Conservation (phyloP, 2,329 filamentous ascomycete genomes). For the Paracamarosporium sp. region DNA sequence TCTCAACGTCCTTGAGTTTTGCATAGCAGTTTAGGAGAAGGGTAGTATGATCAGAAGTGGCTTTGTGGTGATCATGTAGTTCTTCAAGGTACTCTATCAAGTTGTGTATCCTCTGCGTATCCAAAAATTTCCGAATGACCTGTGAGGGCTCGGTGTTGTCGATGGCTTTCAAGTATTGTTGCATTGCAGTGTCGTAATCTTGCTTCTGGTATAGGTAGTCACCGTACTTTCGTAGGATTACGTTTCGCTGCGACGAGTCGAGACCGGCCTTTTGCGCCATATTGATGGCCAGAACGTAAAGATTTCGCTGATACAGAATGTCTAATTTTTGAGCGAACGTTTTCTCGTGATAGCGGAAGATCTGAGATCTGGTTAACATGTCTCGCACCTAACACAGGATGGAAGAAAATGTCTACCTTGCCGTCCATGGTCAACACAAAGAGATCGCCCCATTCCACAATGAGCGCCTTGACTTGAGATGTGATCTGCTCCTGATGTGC, state of each 20-base stretch:
- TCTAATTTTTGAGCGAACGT: conserved; percentile 88
- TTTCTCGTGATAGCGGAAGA: conserved; percentile 90
- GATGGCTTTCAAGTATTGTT: conserved; percentile 95
- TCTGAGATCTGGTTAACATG: conserved; percentile 54
- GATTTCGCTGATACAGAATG: conserved; percentile 90
- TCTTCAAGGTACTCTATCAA: conserved; percentile 97
- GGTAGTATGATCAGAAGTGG: conserved; percentile 94
- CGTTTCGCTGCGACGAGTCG: conserved; percentile 80
- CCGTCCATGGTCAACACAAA: conserved; percentile 92
- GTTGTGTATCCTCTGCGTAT: conserved; percentile 97
- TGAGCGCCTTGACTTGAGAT: conserved; percentile 78
- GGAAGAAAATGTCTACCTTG: conserved; percentile 71
- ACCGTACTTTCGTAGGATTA: conserved; percentile 92
- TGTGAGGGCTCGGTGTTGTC: conserved; percentile 96
- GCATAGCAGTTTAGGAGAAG: conserved; percentile 96
- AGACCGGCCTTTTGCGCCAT: conserved; percentile 88
- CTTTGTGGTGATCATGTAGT: conserved; percentile 90
- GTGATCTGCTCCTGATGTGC: conserved; percentile 87
- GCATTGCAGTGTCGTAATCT: conserved; percentile 98
- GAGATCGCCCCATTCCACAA: conserved; percentile 89
- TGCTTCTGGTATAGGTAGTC: conserved; percentile 94
- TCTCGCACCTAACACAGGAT: not conserved
- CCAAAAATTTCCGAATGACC: conserved; percentile 94
- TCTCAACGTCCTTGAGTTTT: conserved; percentile 95
- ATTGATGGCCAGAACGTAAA: conserved; percentile 90